A percentile compares a stretch with the other conserved stretches of the same genome.
Conservation (phyloP, 2,329 filamentous ascomycete genomes). For the Periconia macrospinosa region DNA sequence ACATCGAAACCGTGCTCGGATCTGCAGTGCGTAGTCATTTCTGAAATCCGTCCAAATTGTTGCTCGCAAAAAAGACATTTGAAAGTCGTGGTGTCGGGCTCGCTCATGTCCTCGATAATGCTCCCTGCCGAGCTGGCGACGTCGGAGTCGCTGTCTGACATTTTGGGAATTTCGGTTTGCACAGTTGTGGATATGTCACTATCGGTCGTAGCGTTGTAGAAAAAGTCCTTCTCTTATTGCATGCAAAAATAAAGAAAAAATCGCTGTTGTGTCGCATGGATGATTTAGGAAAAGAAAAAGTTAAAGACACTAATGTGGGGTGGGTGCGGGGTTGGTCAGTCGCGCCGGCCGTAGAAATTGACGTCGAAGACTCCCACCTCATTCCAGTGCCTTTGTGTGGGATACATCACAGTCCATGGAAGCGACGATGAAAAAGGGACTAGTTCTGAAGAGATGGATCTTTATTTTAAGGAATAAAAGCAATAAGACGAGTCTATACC, state of each 20-base stretch:
- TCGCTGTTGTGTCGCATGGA: background rate
- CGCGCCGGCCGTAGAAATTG: background rate
- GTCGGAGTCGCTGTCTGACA: constrained; percentile 36
- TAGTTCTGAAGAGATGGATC: too few species aligned
- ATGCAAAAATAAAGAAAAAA: background rate
- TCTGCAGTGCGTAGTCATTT: constrained; percentile 32
- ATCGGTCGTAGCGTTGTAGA: background rate
- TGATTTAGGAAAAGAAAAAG: background rate
- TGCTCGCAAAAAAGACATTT: constrained; percentile 41
- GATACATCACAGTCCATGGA: too few species aligned
- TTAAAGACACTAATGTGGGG: background rate
- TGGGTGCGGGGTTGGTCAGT: background rate
- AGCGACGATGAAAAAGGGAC: too few species aligned
- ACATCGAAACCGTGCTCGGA: constrained; percentile 32
- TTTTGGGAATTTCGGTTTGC: constrained; percentile 3
- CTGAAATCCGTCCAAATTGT: constrained; percentile 28
- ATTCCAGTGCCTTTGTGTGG: too few species aligned
- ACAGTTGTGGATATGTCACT: background rate
- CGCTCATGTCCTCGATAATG: constrained; percentile 38
- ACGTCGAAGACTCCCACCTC: too few species aligned
- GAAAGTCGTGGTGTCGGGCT: constrained; percentile 39
- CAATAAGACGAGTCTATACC: too few species aligned
- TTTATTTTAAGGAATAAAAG: too few species aligned
- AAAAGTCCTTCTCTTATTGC: background rate
- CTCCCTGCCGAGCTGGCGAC: constrained; percentile 36